These are phyloP conservation scores for Tagetes patula DNA, from an alignment of 129 eudicot species.

Conservation along the genomic window DNA sequence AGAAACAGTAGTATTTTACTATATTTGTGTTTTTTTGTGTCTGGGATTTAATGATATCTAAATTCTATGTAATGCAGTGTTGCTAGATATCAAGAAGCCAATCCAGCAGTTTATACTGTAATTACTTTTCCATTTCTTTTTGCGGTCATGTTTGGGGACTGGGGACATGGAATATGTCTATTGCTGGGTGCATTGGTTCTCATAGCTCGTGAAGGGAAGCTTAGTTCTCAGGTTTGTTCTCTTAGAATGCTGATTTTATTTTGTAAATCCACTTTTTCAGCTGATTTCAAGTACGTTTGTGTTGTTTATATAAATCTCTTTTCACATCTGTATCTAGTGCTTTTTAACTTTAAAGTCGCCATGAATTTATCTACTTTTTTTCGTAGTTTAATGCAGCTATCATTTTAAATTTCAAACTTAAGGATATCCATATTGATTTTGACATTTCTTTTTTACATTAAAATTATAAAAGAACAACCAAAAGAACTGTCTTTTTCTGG, in stretches of 20 bases:
- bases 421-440: not conserved
- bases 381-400: not conserved
- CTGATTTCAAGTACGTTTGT: not conserved
- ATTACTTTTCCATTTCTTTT: constrained; percentile 98
- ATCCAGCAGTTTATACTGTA: constrained; percentile 93
- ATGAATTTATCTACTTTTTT: not conserved
- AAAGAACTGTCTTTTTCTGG: not conserved
- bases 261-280: not conserved
- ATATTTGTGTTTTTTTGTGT: constrained; percentile 3
- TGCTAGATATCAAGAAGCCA: constrained; percentile 96
- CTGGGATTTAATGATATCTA: constrained; percentile 18
- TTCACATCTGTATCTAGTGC: constrained; percentile 17
- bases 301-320: not conserved
- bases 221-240: constrained; percentile 76
- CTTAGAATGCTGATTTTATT: constrained; percentile 8
- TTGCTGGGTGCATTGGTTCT: constrained; percentile 80
- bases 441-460: not conserved
- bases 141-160: constrained; percentile 99
- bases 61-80: constrained; percentile 50
- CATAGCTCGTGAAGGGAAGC: constrained; percentile 77
- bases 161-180: constrained; percentile 99
- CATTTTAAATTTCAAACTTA: not conserved
- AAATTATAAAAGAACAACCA: not conserved
- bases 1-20: constrained; percentile 1
- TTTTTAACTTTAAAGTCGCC: not conserved